These are phyloP conservation scores for Saitoella complicata DNA, from an alignment of 805 yeast species.

Conservation along the genomic window DNA sequence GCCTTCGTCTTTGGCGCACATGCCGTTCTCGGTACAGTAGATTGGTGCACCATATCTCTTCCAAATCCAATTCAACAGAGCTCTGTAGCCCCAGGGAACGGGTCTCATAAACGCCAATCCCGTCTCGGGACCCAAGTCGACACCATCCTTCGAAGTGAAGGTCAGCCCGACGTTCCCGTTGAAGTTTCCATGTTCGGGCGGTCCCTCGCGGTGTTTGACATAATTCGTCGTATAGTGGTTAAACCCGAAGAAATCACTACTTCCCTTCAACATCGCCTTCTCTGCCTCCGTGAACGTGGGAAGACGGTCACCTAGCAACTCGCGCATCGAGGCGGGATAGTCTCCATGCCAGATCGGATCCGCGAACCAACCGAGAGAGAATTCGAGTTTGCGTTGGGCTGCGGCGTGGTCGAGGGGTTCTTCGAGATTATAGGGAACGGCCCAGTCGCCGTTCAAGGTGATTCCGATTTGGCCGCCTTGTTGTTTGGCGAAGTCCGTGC, in stretches of 20 bases:
- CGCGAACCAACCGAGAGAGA: constrained; percentile 18
- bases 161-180: constrained; percentile 18
- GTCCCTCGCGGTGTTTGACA: background rate
- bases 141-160: constrained; percentile 13
- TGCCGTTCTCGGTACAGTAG: constrained; percentile 23
- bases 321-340: constrained; percentile 17
- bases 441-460: constrained; percentile 19
- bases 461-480: constrained; percentile 20
- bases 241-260: constrained; percentile 20
- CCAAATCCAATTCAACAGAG: constrained; percentile 17
- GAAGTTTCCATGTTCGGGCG: constrained; percentile 19
- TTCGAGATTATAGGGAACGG: constrained; percentile 16
- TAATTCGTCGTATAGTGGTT: constrained; percentile 4
- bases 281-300: constrained; percentile 19
- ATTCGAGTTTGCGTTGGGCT: constrained; percentile 15
- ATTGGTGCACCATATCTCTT: constrained; percentile 18
- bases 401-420: constrained; percentile 19
- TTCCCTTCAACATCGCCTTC: constrained; percentile 15
- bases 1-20: constrained; percentile 21
- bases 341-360: constrained; percentile 23
- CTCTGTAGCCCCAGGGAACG: constrained; percentile 17
- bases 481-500: constrained; percentile 17
- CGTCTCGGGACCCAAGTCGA: constrained; percentile 17
- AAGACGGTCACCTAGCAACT: constrained; percentile 13
- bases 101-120: constrained; percentile 14